A percentile compares a stretch with the other conserved stretches of the same genome.
These are phyloP conservation scores for Lupinus albus DNA, from an alignment of 306 rosid species.

Conservation along the genomic window DNA sequence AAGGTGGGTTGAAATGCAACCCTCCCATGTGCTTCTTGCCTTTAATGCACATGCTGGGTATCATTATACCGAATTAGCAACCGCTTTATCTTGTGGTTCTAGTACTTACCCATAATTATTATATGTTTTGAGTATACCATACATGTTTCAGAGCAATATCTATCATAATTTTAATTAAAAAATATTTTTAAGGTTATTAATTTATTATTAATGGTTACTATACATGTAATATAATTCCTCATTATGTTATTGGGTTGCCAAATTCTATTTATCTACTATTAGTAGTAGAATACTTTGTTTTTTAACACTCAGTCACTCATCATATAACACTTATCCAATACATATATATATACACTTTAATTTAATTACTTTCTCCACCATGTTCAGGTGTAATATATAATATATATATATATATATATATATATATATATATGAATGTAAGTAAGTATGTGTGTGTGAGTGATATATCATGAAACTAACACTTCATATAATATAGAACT, in stretches of 20 bases:
- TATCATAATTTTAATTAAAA: not conserved
- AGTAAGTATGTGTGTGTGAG: no score
- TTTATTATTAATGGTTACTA: not conserved
- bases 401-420: not conserved
- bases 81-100: conserved; percentile 52
- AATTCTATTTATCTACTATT: conserved; percentile 44
- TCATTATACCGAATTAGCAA: conserved; percentile 51
- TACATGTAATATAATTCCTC: not conserved
- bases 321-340: not conserved
- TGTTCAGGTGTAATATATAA: no score
- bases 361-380: not conserved
- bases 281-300: not conserved
- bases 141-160: no score
- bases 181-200: no score
- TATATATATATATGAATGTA: no score
- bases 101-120: conserved; percentile 12
- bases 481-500: not conserved
- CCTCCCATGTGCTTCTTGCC: conserved; percentile 63
- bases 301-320: not conserved
- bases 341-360: no score
- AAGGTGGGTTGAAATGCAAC: conserved; percentile 47
- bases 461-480: no score
- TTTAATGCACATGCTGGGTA: conserved; percentile 64
- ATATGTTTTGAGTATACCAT: no score
- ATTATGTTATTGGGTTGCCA: not conserved